These are phyloP conservation scores for Penicillium brasilianum DNA, from an alignment of 2,329 filamentous ascomycete genomes.

Conservation along the genomic window DNA sequence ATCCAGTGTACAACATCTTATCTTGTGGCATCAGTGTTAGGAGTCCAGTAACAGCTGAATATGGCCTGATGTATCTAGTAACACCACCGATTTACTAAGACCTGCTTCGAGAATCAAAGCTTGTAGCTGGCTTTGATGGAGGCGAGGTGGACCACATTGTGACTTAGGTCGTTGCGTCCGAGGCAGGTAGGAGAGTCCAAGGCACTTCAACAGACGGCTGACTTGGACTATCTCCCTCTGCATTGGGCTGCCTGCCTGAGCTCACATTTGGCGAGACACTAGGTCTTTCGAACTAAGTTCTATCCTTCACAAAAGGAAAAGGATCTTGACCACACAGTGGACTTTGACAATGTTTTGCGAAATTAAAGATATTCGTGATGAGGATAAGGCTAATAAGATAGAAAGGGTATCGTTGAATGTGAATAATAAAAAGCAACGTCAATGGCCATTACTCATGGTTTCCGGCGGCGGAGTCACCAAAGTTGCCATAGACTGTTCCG, in stretches of 20 bases:
- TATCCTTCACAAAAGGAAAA: neutral
- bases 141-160: neutral
- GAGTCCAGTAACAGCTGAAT: too few species aligned
- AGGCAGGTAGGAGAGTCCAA: neutral
- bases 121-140: neutral
- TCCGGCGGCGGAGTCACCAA: neutral
- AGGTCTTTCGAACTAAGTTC: too few species aligned
- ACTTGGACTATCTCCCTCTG: too few species aligned
- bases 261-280: too few species aligned
- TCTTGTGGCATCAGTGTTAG: neutral
- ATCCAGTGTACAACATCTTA: neutral
- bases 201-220: too few species aligned
- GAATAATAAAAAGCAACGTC: neutral
- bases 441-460: neutral
- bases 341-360: neutral
- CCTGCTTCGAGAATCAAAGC: neutral
- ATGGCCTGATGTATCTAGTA: too few species aligned
- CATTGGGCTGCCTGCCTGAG: too few species aligned
- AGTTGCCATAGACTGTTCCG: neutral
- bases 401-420: slow-evolving; percentile 5
- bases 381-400: neutral
- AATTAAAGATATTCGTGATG: neutral
- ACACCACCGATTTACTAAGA: neutral
- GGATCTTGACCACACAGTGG: neutral
- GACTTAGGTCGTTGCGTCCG: neutral